phyloP scores from a whole-genome alignment of 495 filamentous ascomycete species.

The Penicillium salamii region DNA sequence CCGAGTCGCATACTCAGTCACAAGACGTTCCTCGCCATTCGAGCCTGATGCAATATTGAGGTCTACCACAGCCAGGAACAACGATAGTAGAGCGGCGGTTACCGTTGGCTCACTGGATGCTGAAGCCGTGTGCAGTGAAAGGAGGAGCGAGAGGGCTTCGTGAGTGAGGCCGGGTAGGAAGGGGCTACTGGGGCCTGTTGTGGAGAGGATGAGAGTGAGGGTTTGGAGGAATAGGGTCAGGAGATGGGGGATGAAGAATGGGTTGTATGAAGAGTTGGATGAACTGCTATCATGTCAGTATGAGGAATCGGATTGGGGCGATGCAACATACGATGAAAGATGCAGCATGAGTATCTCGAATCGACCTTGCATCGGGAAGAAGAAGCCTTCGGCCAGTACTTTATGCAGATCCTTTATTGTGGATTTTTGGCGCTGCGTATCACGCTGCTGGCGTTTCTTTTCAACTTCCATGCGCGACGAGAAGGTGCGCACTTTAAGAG shows the following conservation, averaged over 20 bases:
- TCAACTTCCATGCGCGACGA: conserved; percentile 69
- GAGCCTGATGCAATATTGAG: conserved; percentile 61
- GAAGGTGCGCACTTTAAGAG: conserved; percentile 80
- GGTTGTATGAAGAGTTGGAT: conserved; percentile 36
- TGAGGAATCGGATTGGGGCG: background rate
- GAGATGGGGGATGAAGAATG: conserved; percentile 42
- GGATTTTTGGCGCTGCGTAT: conserved; percentile 42
- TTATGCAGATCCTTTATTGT: conserved; percentile 73
- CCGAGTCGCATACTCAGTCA: conserved; percentile 46
- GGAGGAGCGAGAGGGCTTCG: conserved; percentile 43
- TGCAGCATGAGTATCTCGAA: conserved; percentile 47
- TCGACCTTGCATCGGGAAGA: conserved; percentile 66
- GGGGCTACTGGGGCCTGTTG: conserved; percentile 45
- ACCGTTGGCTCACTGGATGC: conserved; percentile 57
- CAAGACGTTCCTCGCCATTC: conserved; percentile 64
- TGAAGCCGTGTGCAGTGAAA: conserved; percentile 41
- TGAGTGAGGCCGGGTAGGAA: conserved; percentile 44
- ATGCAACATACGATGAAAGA: conserved; percentile 34
- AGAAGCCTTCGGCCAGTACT: conserved; percentile 74
- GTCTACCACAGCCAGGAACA: conserved; percentile 76
- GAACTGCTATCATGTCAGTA: conserved; percentile 23
- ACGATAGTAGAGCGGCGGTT: conserved; percentile 71
- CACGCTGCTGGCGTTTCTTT: conserved; percentile 54
- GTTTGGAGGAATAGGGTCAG: conserved; percentile 52
- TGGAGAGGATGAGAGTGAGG: conserved; percentile 48